Base-by-base conservation (phyloP, 441 rosid genomes). In the Gossypium aridum region DNA sequence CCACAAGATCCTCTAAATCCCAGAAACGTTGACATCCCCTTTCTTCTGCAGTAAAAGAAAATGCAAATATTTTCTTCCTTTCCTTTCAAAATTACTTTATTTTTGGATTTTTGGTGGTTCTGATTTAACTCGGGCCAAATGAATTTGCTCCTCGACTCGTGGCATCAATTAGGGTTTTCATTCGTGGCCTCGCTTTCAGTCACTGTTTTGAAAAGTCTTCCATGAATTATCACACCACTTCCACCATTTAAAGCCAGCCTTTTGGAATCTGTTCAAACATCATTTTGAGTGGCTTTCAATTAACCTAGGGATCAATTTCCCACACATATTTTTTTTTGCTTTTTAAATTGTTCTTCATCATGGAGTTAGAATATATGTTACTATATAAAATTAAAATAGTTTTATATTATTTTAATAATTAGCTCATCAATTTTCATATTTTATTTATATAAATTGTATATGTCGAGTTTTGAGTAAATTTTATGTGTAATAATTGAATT, bases 1-100 rank as follows among this genome's bases (percentile, higher is more conserved):
- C 69, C 56, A 68, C 23, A 25, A 63, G 80, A 80, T 80, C 51
- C 54, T 63, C 73, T 4, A 73, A 73, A 80, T 80, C 83, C 59
- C 13, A 47, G 3, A 7, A 67, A 80, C n/a, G 68, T 73, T 76
- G 83, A 80, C 80, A 56, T 3, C 56, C 68, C 4, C 57, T 10
- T 17, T 0, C n/a, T 1, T 19, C 2, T 3, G 7, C 26, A 16
- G 22, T 51, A 31, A 10, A 31, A 49, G 54, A 10, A 49, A 71
- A 12, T 59, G 13, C 31, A 2, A 16, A 23, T 23, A 9, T 23
- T 61, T 60, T 60, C 17, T 20, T 31, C 7, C 7, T 31, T 31
- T 31, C 37, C 1, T 31, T 31, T 31, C 37, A 31, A 31, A 31
- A 31, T 31, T 51, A n/a, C 14, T 13, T 51, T 51, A 51, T 51